Evolutionary conservation across 140 eudicot genomes (phyloP).

Genomic region (Senecio squalidus): DNA sequence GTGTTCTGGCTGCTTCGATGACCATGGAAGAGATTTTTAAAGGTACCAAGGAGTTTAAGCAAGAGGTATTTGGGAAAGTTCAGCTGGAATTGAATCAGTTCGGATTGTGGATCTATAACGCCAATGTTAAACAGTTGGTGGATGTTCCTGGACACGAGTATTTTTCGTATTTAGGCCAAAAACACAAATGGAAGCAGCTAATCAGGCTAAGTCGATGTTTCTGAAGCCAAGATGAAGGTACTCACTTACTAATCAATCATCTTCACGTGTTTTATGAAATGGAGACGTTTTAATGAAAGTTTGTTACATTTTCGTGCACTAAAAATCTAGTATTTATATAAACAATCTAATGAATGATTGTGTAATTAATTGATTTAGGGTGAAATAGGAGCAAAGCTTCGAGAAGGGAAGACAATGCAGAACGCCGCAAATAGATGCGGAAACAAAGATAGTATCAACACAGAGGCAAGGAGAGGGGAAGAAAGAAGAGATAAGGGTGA

Average conservation of each 20-base stretch:
- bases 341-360: not conserved
- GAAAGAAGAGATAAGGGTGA: conserved; percentile 57
- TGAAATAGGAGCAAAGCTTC: conserved; percentile 54
- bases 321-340: too few relatives aligned
- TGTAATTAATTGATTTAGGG: conserved; percentile 28
- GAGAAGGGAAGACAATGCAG: conserved; percentile 53
- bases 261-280: too few relatives aligned
- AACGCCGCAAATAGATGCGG: conserved; percentile 74
- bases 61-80: conserved; percentile 59
- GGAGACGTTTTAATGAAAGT: too few relatives aligned
- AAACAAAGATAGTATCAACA: conserved; percentile 48
- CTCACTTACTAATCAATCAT: too few relatives aligned
- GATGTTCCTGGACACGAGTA: conserved; percentile 83
- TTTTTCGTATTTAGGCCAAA: conserved; percentile 73
- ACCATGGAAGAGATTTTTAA: conserved; percentile 75
- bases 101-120: conserved; percentile 67
- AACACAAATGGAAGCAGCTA: conserved; percentile 81
- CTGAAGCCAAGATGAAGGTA: conserved; percentile 73
- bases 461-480: conserved; percentile 58
- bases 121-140: conserved; percentile 66
- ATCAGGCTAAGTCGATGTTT: conserved; percentile 68
- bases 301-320: too few relatives aligned
- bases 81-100: conserved; percentile 70
- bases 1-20: conserved; percentile 78
- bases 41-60: conserved; percentile 65